Conservation (phyloP, 179 eudicot species). For the Nepenthes alata region DNA sequence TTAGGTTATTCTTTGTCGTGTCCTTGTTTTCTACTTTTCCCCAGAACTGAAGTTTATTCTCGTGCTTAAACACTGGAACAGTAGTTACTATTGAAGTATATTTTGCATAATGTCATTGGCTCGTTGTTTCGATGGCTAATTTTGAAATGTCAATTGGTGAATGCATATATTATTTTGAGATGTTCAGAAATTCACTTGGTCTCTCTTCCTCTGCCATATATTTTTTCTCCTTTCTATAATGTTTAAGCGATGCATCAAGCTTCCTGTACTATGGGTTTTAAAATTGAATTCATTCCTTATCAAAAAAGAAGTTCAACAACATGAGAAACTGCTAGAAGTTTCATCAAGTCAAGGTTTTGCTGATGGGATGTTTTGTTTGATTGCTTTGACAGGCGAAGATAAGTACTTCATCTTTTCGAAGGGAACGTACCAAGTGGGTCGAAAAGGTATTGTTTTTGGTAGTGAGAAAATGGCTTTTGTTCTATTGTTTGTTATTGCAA, state of each 20-base stretch:
- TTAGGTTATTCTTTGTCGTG: conserved; percentile 30
- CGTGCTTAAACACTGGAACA: not conserved
- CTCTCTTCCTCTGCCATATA: not conserved
- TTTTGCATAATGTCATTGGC: too few species aligned
- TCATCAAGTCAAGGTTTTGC: not conserved
- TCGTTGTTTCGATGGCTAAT: not conserved
- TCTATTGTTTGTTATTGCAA: not conserved
- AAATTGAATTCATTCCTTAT: not conserved
- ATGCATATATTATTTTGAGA: not conserved
- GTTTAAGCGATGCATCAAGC: not conserved
- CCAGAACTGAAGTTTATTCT: not conserved
- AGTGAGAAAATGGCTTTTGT: not conserved
- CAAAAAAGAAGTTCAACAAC: not conserved
- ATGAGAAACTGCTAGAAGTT: not conserved
- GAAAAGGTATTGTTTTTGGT: conserved; percentile 54
- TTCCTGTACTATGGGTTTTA: not conserved
- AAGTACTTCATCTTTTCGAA: conserved; percentile 61
- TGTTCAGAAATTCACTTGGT: not conserved
- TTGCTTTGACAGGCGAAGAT: conserved; percentile 53
- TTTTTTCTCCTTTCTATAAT: not conserved
- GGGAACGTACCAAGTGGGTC: conserved; percentile 90
- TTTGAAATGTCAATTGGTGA: not conserved
- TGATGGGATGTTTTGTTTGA: conserved; percentile 10
- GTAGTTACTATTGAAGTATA: not conserved
- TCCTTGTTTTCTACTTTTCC: not conserved